Base-by-base conservation (phyloP, 2,329 filamentous ascomycete genomes). In the Acephala macrosclerotiorum region DNA sequence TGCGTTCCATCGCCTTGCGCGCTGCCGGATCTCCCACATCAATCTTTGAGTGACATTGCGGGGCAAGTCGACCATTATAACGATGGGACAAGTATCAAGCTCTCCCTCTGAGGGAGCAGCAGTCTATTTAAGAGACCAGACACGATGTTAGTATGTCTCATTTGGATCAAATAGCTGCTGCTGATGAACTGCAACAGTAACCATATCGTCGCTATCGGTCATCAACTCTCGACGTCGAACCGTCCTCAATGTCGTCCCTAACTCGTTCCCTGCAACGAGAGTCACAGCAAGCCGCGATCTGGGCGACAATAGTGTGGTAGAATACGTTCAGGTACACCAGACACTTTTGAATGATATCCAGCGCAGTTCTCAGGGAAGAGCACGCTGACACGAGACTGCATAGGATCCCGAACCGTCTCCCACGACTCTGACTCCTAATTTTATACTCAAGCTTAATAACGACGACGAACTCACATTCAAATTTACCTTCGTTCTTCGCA, bases 51-150 rank as follows among this genome's bases (percentile, higher is more conserved):
- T 16, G n/a, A 45, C 55, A n/a, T n/a, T n/a, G n/a, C n/a, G n/a
- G n/a, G n/a, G n/a, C n/a, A 67, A 64, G 35, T 51, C 47, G 49
- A 42, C 66, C 73, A 9, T 33, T 33, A 33, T 9, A 81, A 86
- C 80, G 79, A 99, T 99, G 96, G 96, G 96, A 77, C 94, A 91
- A 83, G 90, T 97, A 80, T 90, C 89, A 79, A 97, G 94, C 84
- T 91, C 89, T 80, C 89, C 90, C 75, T 94, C 97, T 75, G 94
- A 97, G 76, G 92, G 89, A 77, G 86, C 88, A 73, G 81, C 88
- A 74, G 83, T 98, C 78, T 96, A 91, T 79, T 84, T 98, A 77
- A 91, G 92, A 82, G 96, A 99, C 78, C 96, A 97, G 84, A 92
- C 88, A 78, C 89, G 94, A 85, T 89, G 96, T 98, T 85, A 77